phyloP scores from a whole-genome alignment of 202 grass and related monocot species.

The Dendrocalamus latiflorus region DNA sequence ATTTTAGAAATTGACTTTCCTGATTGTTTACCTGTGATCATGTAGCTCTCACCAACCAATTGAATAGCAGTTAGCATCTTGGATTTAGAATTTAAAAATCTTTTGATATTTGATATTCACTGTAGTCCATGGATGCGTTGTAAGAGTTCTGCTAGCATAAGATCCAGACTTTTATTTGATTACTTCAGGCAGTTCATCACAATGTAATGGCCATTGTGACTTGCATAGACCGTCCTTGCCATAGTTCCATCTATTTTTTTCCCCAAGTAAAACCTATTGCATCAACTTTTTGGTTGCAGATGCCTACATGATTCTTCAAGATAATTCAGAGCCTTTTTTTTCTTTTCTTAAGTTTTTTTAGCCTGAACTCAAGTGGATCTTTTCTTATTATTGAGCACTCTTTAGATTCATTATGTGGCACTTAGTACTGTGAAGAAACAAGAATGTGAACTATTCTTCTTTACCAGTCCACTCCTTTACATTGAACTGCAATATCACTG shows the following conservation, averaged over 20 bases:
- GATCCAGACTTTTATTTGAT: neutral
- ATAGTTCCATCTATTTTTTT: neutral
- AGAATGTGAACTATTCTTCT: neutral
- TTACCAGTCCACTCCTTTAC: neutral
- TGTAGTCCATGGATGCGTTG: neutral
- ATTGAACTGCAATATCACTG: constrained; percentile 3
- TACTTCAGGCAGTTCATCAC: neutral
- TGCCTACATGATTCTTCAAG: neutral
- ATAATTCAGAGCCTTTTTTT: neutral
- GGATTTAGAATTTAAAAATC: neutral
- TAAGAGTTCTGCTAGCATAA: neutral
- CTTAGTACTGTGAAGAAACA: neutral
- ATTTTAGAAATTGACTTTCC: constrained; percentile 6
- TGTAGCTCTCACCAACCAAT: neutral
- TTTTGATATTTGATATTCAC: neutral
- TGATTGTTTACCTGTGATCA: neutral
- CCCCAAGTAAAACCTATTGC: neutral
- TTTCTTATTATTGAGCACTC: neutral
- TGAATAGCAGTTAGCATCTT: neutral
- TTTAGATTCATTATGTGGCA: neutral
- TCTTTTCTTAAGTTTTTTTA: neutral
- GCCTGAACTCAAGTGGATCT: neutral
- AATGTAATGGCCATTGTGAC: neutral
- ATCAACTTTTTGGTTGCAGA: neutral
- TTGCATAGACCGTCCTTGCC: neutral